Evolutionary conservation across 2,329 filamentous ascomycete species (phyloP).

Genomic region (Pseudogymnoascus sp.): DNA sequence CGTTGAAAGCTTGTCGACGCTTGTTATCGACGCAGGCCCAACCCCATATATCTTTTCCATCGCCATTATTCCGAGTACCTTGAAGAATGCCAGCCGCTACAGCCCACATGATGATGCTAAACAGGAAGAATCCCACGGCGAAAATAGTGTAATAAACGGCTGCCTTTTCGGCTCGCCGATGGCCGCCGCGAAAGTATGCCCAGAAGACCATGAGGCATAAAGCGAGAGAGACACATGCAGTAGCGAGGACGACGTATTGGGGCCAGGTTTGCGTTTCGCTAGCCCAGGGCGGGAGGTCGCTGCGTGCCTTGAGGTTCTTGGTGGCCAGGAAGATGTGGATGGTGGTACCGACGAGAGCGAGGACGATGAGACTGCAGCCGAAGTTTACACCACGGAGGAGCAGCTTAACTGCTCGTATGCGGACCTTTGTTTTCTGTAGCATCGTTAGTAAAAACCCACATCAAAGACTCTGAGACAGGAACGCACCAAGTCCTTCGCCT

Average conservation of each 20-base stretch:
- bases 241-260: constrained; percentile 71
- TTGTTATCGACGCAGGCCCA: constrained; percentile 95
- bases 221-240: constrained; percentile 71
- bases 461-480: background rate
- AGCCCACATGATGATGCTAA: constrained; percentile 88
- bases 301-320: constrained; percentile 62
- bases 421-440: constrained; percentile 78
- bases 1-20: constrained; percentile 64
- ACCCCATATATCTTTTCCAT: constrained; percentile 89
- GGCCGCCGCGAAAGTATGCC: constrained; percentile 82
- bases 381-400: constrained; percentile 94
- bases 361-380: constrained; percentile 89
- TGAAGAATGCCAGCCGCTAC: constrained; percentile 79
- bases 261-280: constrained; percentile 75
- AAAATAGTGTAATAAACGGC: constrained; percentile 94
- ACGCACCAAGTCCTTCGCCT: constrained; percentile 80
- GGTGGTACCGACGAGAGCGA: constrained; percentile 81
- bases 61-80: constrained; percentile 60
- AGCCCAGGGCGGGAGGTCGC: constrained; percentile 80
- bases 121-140: constrained; percentile 85
- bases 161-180: constrained; percentile 82
- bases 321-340: constrained; percentile 92
- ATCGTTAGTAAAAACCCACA: constrained; percentile 29
- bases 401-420: constrained; percentile 88
- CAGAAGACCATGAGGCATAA: constrained; percentile 74